Conservation (phyloP, 495 filamentous ascomycete genomes). For the Hyaloscypha variabilis region DNA sequence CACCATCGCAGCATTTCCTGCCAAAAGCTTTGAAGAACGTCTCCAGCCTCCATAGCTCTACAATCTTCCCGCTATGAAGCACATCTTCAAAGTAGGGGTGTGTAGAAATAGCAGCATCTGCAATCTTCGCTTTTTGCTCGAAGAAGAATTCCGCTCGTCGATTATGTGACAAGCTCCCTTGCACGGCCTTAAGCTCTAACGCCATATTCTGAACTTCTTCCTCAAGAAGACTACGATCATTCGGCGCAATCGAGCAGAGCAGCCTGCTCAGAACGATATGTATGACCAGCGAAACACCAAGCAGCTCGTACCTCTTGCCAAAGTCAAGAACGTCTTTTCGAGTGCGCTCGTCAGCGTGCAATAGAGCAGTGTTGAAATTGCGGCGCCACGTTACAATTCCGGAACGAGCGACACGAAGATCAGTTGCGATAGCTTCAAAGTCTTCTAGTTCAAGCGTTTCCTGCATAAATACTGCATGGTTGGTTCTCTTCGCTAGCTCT, state of each 20-base stretch:
- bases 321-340: not conserved
- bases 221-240: constrained; percentile 15
- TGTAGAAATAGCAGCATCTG: constrained; percentile 14
- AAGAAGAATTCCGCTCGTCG: constrained; percentile 14
- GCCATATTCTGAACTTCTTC: constrained; percentile 17
- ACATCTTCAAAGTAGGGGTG: constrained; percentile 2
- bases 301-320: constrained; percentile 21
- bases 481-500: constrained; percentile 9
- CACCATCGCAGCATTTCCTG: constrained; percentile 14
- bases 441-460: constrained; percentile 11
- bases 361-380: constrained; percentile 10
- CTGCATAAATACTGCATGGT: constrained; percentile 11
- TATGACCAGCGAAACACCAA: constrained; percentile 13
- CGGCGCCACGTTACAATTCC: constrained; percentile 9
- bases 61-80: constrained; percentile 9
- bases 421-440: constrained; percentile 6
- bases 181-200: constrained; percentile 12
- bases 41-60: constrained; percentile 20
- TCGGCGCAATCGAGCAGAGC: constrained; percentile 10
- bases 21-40: constrained; percentile 4
- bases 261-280: constrained; percentile 11
- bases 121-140: constrained; percentile 15
- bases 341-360: constrained; percentile 6
- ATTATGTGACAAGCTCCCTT: constrained; percentile 5
- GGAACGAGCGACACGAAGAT: not conserved